Conservation (phyloP, 148 eudicot genomes). For the Tetragonia tetragonoides region DNA sequence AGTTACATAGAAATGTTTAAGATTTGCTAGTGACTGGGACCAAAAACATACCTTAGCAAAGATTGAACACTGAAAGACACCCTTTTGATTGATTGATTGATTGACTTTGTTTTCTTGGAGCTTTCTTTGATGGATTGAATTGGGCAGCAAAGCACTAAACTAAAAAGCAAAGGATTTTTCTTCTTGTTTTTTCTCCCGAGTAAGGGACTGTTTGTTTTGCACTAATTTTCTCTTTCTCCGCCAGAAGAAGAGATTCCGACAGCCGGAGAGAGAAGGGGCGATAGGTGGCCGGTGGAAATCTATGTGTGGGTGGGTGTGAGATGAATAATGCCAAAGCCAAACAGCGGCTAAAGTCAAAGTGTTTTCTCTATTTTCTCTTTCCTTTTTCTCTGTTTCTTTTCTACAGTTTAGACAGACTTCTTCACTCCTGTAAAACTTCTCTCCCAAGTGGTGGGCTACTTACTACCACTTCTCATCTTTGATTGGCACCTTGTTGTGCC, state of each 20-base stretch:
- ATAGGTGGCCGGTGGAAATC: constrained; percentile 7
- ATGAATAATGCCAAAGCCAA: constrained; percentile 2
- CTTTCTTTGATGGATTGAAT: constrained; percentile 19
- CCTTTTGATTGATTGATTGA: constrained; percentile 12
- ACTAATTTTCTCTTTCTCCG: background rate
- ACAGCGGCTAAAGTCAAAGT: constrained; percentile 25
- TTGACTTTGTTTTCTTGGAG: constrained; percentile 12
- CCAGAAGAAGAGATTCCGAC: constrained; percentile 2
- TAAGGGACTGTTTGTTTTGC: background rate
- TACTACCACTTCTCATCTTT: background rate
- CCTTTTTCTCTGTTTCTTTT: background rate
- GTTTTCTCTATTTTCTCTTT: background rate
- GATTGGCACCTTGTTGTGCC: too few relatives aligned
- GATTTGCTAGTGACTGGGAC: background rate
- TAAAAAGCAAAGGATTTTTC: background rate
- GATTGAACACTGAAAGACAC: constrained; percentile 13
- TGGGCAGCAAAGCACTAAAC: background rate
- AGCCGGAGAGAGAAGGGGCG: constrained; percentile 1
- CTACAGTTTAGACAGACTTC: background rate
- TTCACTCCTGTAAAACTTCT: background rate
- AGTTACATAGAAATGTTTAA: background rate
- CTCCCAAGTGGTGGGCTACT: constrained; percentile 6
- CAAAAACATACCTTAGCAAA: constrained; percentile 23
- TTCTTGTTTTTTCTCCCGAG: background rate
- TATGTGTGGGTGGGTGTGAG: constrained; percentile 14